A percentile compares a stretch with the other conserved stretches of the same genome.
phyloP scores from a whole-genome alignment of 2,329 filamentous ascomycete species.

The Nemania abortiva region DNA sequence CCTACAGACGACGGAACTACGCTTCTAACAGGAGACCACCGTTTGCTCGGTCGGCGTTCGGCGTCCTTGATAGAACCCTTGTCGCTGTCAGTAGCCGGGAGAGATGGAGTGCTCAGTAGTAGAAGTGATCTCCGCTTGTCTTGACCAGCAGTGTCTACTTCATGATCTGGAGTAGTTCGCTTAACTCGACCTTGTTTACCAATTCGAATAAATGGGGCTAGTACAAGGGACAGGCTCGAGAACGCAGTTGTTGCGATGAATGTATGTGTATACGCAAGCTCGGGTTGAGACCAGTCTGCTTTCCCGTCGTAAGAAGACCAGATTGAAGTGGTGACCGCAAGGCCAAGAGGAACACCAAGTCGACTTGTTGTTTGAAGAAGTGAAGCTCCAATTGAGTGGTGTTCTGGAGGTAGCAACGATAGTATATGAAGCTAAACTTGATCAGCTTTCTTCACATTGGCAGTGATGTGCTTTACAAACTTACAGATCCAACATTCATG shows the following conservation, averaged over 20 bases:
- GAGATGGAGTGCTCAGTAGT: slow-evolving; percentile 26
- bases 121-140: slow-evolving; percentile 33
- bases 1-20: slow-evolving; percentile 38
- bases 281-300: slow-evolving; percentile 37
- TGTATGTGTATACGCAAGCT: slow-evolving; percentile 49
- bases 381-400: slow-evolving; percentile 50
- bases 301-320: slow-evolving; percentile 50
- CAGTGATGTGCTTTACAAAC: slow-evolving; percentile 14
- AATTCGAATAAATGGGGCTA: slow-evolving; percentile 51
- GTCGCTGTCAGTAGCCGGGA: slow-evolving; percentile 23
- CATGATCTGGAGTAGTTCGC: slow-evolving; percentile 20
- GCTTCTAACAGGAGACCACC: slow-evolving; percentile 50
- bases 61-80: slow-evolving; percentile 36
- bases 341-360: slow-evolving; percentile 50
- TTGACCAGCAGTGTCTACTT: slow-evolving; percentile 23
- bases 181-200: slow-evolving; percentile 45
- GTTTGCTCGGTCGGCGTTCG: slow-evolving; percentile 48
- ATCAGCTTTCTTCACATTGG: slow-evolving; percentile 30
- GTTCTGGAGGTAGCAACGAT: slow-evolving; percentile 49
- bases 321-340: slow-evolving; percentile 51
- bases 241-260: slow-evolving; percentile 51
- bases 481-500: slow-evolving; percentile 53
- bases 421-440: slow-evolving; percentile 47
- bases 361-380: slow-evolving; percentile 51
- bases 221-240: slow-evolving; percentile 47